Evolutionary conservation across 768 basidiomycete species (phyloP), one percentile per base, ranked within the genome.

Genomic region (Candolleomyces efflorescens): DNA sequence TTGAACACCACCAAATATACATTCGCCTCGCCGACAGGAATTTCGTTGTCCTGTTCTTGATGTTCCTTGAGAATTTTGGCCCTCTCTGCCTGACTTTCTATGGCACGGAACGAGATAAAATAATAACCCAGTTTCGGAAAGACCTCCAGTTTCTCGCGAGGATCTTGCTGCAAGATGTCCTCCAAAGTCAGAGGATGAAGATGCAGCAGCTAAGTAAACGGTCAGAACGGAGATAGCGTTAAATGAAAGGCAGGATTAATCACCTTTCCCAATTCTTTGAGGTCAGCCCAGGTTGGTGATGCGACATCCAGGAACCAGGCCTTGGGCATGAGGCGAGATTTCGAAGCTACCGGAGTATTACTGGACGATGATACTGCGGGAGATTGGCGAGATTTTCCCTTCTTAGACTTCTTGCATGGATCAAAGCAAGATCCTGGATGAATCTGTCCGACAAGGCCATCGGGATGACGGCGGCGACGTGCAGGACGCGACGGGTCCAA

Each of bases 251-350:
- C 17, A 17, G 41, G 5, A 7, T 43, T 17, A 3, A 78, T 53
- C 63, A 86, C 92, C 80, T 90, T 93, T 45, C 93, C 90, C 50
- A 98, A 79, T 5, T 86, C 82, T 58, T 89, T 81, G 79, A 96
- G 84, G 68, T 96, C 94, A 49, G 89, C 88, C 82, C 91, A 92
- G 0, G 85, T 86, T 1, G 94, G 94, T 61, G 87, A 92, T 26
- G 91, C 79, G 0, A 96, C 85, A 65, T 98, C 94, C 44, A 98
- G 71, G 82, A 92, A 98, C 94, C 94, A 97, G 4, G 88, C 86
- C 60, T 81, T 81, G 23, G 75, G 78, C 63, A 61, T 60, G 22
- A 63, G 51, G 32, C 55, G 46, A n/a, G 39, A 17, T 12, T 56
- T 37, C 38, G 58, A 41, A 13, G 37, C 39, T 7, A 36, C 22